Percentiles rank a stretch among this genome's conserved stretches.
These are phyloP conservation scores for Triticum turgidum DNA, from an alignment of 176 grass and related monocot species.

Conservation along the genomic window DNA sequence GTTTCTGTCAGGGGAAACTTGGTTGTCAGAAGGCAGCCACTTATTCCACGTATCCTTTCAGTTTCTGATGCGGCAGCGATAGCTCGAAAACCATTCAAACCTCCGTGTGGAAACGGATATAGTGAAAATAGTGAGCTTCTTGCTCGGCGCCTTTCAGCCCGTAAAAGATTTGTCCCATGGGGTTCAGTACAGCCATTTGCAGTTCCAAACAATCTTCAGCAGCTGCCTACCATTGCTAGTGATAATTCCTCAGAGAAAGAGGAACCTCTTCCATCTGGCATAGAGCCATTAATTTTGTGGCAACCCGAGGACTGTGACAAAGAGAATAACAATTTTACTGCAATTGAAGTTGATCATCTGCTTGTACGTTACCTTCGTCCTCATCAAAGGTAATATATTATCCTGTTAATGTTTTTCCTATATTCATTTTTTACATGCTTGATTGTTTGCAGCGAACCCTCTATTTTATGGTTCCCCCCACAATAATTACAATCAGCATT, in stretches of 20 bases:
- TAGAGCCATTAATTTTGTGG: conserved; percentile 94
- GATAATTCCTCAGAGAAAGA: conserved; percentile 55
- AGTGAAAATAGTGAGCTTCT: conserved; percentile 67
- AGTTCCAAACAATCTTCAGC: conserved; percentile 49
- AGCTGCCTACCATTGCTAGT: conserved; percentile 30
- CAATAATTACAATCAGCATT: not conserved
- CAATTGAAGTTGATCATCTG: conserved; percentile 74
- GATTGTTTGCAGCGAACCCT: not conserved
- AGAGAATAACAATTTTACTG: conserved; percentile 48
- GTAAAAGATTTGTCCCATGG: conserved; percentile 92
- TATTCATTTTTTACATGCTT: conserved; percentile 14
- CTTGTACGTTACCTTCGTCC: conserved; percentile 85
- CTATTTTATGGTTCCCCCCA: not conserved
- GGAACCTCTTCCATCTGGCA: conserved; percentile 75
- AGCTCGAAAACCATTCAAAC: conserved; percentile 92
- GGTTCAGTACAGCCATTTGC: conserved; percentile 57
- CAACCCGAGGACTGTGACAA: conserved; percentile 58
- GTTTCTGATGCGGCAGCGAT: conserved; percentile 81
- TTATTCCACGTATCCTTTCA: conserved; percentile 91
- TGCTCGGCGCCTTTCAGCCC: conserved; percentile 72
- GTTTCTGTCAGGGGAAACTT: conserved; percentile 74
- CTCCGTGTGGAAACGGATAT: conserved; percentile 68
- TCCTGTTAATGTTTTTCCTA: conserved; percentile 12
- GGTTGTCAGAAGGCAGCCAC: conserved; percentile 75
- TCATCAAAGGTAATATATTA: conserved; percentile 78